Percentiles rank a stretch among this genome's conserved stretches.
Evolutionary conservation across 139 green algal genomes (phyloP).

Genomic region (Micractinium sp.): DNA sequence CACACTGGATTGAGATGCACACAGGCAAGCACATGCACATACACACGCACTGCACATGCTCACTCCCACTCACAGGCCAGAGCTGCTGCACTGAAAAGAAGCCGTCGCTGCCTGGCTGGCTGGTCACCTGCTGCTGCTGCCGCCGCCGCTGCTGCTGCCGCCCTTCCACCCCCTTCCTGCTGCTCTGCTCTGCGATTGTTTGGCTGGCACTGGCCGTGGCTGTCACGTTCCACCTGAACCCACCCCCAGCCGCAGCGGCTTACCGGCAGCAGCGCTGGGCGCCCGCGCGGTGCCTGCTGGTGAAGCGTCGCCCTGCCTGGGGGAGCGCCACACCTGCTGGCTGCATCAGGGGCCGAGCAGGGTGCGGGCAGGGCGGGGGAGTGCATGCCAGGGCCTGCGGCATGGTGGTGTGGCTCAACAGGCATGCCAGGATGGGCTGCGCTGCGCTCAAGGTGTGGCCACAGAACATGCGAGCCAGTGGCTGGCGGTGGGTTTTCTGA

Average conservation of each 20-base stretch:
- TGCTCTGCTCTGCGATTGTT: background rate
- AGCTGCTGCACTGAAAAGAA: background rate
- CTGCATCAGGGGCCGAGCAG: background rate
- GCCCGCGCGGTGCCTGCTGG: background rate
- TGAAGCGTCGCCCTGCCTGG: background rate
- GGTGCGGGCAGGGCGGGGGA: background rate
- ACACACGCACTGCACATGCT: background rate
- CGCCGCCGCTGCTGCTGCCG: background rate
- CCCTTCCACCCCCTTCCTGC: background rate
- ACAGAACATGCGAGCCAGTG: too few species aligned
- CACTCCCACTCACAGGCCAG: background rate
- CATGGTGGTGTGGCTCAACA: background rate
- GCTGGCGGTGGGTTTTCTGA: too few species aligned
- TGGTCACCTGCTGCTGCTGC: background rate
- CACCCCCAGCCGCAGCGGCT: background rate
- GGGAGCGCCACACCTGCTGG: background rate
- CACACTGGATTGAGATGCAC: background rate
- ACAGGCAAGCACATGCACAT: background rate
- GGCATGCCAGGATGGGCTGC: background rate
- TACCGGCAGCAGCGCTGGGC: conserved; percentile 5
- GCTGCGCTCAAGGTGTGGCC: too few species aligned
- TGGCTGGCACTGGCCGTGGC: too few species aligned
- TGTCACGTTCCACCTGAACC: background rate
- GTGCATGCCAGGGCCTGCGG: background rate
- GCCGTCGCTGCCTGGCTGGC: background rate